Percentiles rank a stretch among this genome's conserved stretches.
phyloP scores from a whole-genome alignment of 2,329 filamentous ascomycete genomes.

The Neonectria neomacrospora region DNA sequence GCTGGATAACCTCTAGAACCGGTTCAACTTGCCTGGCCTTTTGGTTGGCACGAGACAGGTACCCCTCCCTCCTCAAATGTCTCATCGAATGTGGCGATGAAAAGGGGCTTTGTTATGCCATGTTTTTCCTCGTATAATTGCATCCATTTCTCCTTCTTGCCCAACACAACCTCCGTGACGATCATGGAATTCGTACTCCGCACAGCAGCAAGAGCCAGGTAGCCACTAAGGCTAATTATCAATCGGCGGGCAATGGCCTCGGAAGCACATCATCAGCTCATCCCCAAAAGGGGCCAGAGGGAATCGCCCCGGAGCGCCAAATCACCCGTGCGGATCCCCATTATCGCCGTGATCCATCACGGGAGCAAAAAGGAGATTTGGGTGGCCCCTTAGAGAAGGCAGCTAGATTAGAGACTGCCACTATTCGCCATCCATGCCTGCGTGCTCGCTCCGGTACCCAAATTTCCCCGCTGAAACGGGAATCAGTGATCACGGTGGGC shows the following conservation, averaged over 20 bases:
- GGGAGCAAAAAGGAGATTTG: conserved; percentile 29
- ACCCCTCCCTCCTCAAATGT: neutral
- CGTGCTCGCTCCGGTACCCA: neutral
- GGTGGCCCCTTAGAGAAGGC: conserved; percentile 11
- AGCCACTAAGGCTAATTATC: conserved; percentile 11
- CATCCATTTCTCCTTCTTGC: neutral
- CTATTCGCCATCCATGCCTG: neutral
- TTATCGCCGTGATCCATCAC: conserved; percentile 32
- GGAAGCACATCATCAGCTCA: conserved; percentile 28
- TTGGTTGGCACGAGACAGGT: neutral
- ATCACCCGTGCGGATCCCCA: conserved; percentile 34
- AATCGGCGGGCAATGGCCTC: neutral
- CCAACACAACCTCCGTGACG: neutral
- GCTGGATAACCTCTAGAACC: neutral
- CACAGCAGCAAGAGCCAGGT: neutral
- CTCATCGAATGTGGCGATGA: neutral
- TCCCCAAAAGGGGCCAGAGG: conserved; percentile 30
- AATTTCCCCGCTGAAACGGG: conserved; percentile 18
- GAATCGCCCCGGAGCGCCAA: conserved; percentile 22
- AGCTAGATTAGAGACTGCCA: conserved; percentile 4
- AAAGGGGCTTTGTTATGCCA: conserved; percentile 1
- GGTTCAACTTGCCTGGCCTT: neutral
- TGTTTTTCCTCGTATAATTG: neutral
- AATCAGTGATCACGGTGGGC: conserved; percentile 1
- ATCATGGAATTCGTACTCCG: neutral